phyloP scores from a whole-genome alignment of 805 yeast genomes.

The Pichia exigua region DNA sequence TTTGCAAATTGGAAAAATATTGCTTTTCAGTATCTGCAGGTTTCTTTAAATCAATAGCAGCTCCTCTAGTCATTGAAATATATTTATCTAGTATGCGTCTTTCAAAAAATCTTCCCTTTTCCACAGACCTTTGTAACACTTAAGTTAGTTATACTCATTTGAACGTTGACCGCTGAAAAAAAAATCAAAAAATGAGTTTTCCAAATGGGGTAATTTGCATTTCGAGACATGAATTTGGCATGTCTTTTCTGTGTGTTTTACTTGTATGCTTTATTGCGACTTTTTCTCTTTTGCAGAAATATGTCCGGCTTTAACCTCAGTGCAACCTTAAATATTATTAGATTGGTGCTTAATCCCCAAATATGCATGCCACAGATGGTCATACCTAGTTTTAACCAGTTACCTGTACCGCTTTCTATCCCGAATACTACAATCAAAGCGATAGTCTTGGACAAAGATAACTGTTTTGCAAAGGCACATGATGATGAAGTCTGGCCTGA shows the following conservation, averaged over 20 bases:
- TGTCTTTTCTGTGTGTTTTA: background rate
- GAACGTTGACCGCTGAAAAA: background rate
- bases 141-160: background rate
- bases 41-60: background rate
- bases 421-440: constrained; percentile 46
- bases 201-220: background rate
- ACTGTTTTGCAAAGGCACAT: constrained; percentile 84
- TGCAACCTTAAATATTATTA: constrained; percentile 63
- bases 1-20: background rate
- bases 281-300: background rate
- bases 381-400: constrained; percentile 37
- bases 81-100: background rate
- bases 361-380: constrained; percentile 64
- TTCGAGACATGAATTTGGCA: background rate
- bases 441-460: constrained; percentile 87
- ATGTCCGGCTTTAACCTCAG: constrained; percentile 45
- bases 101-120: background rate
- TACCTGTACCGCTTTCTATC: constrained; percentile 21
- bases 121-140: background rate
- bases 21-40: background rate
- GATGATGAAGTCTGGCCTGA: constrained; percentile 74
- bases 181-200: background rate
- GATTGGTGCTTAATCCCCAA: constrained; percentile 55
- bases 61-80: background rate
- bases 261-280: background rate